Evolutionary conservation across 1,139 yeast genomes (phyloP).

Genomic region (Protomyces pachydermus): DNA sequence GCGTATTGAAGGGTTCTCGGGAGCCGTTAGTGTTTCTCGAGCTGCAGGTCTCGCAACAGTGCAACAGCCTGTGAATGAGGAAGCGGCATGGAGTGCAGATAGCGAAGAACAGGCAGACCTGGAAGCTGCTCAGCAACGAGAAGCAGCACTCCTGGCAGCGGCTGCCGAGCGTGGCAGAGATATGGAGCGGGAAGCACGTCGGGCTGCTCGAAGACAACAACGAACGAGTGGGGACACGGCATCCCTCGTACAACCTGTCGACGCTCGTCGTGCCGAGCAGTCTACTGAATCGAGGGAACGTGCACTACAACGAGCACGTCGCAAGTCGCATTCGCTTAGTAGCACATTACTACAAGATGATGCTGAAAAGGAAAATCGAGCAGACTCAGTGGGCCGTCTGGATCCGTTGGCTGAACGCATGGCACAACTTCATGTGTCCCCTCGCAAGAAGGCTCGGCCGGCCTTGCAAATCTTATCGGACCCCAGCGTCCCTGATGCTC

Average conservation of each 20-base stretch:
- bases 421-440: neutral
- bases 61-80: neutral
- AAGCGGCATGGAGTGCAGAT: neutral
- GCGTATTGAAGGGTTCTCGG: neutral
- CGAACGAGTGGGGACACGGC: neutral
- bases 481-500: neutral
- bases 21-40: neutral
- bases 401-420: neutral
- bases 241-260: neutral
- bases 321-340: neutral
- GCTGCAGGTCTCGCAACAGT: neutral
- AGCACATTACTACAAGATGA: neutral
- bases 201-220: conserved; percentile 9
- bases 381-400: neutral
- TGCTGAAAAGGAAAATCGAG: neutral
- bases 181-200: conserved; percentile 10
- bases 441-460: neutral
- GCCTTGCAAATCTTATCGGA: neutral
- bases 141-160: neutral
- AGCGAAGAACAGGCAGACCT: neutral
- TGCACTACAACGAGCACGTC: neutral
- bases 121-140: neutral
- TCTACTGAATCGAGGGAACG: neutral
- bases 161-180: conserved; percentile 3
- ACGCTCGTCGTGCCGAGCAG: neutral